phyloP scores from a whole-genome alignment of 768 basidiomycete genomes.

The Coprinellus micaceus region DNA sequence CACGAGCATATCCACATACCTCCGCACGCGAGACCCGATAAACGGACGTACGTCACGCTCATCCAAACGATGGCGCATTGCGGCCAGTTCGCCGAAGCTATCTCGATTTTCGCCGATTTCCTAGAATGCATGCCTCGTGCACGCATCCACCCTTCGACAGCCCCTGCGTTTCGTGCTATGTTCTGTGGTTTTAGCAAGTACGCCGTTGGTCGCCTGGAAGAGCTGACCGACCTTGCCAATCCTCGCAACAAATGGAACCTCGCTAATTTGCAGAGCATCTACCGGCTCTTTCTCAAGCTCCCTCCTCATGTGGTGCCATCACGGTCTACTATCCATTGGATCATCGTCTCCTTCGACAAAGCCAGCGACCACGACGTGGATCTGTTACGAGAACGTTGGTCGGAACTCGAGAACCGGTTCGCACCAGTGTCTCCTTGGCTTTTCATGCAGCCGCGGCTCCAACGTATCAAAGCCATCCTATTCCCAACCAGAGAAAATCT shows the following conservation, averaged over 20 bases:
- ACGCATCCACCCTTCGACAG: slow-evolving; percentile 40
- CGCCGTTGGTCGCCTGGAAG: slow-evolving; percentile 31
- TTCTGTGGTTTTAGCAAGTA: slow-evolving; percentile 69
- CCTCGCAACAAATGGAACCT: slow-evolving; percentile 46
- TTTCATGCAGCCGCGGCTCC: slow-evolving; percentile 5
- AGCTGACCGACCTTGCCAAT: slow-evolving; percentile 5
- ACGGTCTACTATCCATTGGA: slow-evolving; percentile 56
- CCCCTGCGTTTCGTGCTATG: slow-evolving; percentile 56
- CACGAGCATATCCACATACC: slow-evolving; percentile 47
- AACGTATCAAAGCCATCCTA: slow-evolving; percentile 1
- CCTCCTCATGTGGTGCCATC: slow-evolving; percentile 42
- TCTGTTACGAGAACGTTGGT: slow-evolving; percentile 56
- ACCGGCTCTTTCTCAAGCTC: slow-evolving; percentile 59
- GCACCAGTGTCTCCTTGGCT: slow-evolving; percentile 23
- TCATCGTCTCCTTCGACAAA: slow-evolving; percentile 61
- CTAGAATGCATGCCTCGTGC: slow-evolving; percentile 27
- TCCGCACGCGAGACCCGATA: slow-evolving; percentile 49
- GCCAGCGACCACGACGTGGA: slow-evolving; percentile 50
- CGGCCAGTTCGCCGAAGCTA: slow-evolving; percentile 67
- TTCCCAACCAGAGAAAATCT: background rate
- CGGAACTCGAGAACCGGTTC: slow-evolving; percentile 53
- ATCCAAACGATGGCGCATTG: slow-evolving; percentile 70
- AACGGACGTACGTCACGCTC: slow-evolving; percentile 62
- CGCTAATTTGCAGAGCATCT: slow-evolving; percentile 52
- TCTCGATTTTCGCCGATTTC: slow-evolving; percentile 35